Evolutionary conservation across 495 filamentous ascomycete genomes (phyloP), one percentile per base, ranked within the genome.

Genomic region (Tuber brumale): DNA sequence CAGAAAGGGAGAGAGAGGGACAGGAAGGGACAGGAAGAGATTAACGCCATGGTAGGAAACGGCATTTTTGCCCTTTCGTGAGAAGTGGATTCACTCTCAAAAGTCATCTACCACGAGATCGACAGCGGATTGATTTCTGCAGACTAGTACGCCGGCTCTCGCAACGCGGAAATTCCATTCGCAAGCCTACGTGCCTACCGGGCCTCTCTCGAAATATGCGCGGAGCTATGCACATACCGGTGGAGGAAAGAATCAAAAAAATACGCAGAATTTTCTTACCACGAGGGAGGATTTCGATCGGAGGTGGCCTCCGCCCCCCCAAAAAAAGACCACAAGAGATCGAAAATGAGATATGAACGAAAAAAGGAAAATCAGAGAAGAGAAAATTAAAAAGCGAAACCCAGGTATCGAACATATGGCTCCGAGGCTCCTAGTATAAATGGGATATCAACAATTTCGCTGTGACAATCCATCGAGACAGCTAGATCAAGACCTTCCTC

Each of bases 111-210:
- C 78, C 77, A 80, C 78, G 78, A 80, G 78, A 77, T 79, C 79
- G 78, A 80, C 78, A 73, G 78, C 78, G 77, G 78, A 79, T 80
- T 70, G 76, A 23, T 80, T 69, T 79, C 76, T 76, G 78, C 78
- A 75, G 78, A 80, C 27, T 57, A 42, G 31, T 80, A 80, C 73
- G 77, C 78, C 75, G 73, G 70, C 73, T 79, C 74, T 74, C 73
- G 77, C 78, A 80, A 79, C 76, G 79, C 69, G 71, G 72, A 73
- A 79, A 79, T 66, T 69, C 51, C 77, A 71, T 46, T 70, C 14
- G 51, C 74, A 78, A 72, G 57, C 5, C 57, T 18, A 18, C 57
- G 14, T 66, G 10, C 57, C 57, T 66, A 0, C 12, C 12, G 27
- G 31, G 3, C 57, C 57, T 48, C 46, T 18, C 9, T 18, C 46